phyloP scores from a whole-genome alignment of 2,329 filamentous ascomycete species.

The Pestalotiopsis sp. region DNA sequence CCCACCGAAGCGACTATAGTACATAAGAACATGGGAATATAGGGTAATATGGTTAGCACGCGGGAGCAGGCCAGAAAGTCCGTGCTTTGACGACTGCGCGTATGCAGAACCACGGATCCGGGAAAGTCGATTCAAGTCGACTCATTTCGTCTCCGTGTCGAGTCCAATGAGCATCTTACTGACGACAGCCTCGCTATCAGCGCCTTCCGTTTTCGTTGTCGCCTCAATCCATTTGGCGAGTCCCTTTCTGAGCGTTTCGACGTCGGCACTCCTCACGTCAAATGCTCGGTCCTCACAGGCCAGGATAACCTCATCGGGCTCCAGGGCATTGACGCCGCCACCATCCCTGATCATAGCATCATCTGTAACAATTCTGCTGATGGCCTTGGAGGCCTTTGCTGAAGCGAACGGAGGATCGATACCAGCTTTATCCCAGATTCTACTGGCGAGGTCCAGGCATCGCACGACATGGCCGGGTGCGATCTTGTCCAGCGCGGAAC shows the following conservation, averaged over 20 bases:
- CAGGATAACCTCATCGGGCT: slow-evolving; percentile 66
- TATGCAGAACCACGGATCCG: neutral
- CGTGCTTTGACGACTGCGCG: neutral
- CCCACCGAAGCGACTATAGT: neutral
- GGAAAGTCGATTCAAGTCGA: neutral
- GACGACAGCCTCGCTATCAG: slow-evolving; percentile 37
- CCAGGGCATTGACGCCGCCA: slow-evolving; percentile 63
- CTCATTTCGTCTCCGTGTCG: neutral
- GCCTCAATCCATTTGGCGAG: slow-evolving; percentile 53
- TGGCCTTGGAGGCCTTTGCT: slow-evolving; percentile 52
- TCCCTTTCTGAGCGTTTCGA: slow-evolving; percentile 54
- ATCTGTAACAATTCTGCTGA: slow-evolving; percentile 71
- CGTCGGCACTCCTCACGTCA: slow-evolving; percentile 57
- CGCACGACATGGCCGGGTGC: slow-evolving; percentile 28
- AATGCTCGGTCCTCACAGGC: slow-evolving; percentile 74
- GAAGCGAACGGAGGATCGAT: slow-evolving; percentile 56
- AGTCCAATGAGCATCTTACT: slow-evolving; percentile 16
- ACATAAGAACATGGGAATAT: neutral
- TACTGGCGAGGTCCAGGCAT: slow-evolving; percentile 40
- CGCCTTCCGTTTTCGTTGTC: slow-evolving; percentile 39
- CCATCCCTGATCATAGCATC: slow-evolving; percentile 68
- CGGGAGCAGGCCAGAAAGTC: neutral
- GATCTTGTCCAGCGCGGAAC: neutral
- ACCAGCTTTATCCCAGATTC: slow-evolving; percentile 53
- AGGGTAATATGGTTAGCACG: neutral